Base-by-base conservation (phyloP, 345 rosid genomes). In the Firmiana major region DNA sequence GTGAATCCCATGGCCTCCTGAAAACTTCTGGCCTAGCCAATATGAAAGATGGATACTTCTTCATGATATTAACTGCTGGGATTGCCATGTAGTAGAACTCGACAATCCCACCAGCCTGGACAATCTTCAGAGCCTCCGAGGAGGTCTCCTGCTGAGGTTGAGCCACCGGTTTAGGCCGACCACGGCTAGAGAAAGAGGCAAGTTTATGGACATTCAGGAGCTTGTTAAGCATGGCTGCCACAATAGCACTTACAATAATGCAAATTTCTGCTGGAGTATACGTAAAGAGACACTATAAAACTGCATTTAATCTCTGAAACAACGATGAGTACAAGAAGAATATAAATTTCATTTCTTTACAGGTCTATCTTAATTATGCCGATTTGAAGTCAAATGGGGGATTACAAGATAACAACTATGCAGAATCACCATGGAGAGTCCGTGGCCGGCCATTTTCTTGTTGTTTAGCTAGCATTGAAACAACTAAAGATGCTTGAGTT, bases 11-110 rank as follows among this genome's bases (percentile, higher is more conserved):
- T 1, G 89, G 88, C 46, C 72, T 76, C 68, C 77, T 36, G 77
- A 89, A 89, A 53, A 88, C 84, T 38, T 86, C 88, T 0, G 90
- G 93, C 80, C 84, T 81, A 16, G 88, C 84, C 36, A 87, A 62
- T 10, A 63, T 51, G 36, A 16, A 79, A 34, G 82, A 43, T 0
- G 91, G 91, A 73, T 85, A 82, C 78, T 81, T 87, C 72, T 86
- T 87, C 74, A 87, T 31, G 76, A 86, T 87, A 62, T 46, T 82
- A n/a, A n/a, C 60, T 1, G 87, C 87, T 26, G 85, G 87, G 1
- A 72, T 60, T 48, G 87, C 85, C 85, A 84, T 84, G 80, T 79
- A 84, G 78, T 85, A 84, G 62, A 42, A 40, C 53, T 85, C 84
- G 0, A 79, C 81, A 7, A 4, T 0, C 0, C 87, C 90, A 42